These are phyloP conservation scores for Phytophthora vignae DNA, from an alignment of 352 stramenopile genomes.

Conservation along the genomic window DNA sequence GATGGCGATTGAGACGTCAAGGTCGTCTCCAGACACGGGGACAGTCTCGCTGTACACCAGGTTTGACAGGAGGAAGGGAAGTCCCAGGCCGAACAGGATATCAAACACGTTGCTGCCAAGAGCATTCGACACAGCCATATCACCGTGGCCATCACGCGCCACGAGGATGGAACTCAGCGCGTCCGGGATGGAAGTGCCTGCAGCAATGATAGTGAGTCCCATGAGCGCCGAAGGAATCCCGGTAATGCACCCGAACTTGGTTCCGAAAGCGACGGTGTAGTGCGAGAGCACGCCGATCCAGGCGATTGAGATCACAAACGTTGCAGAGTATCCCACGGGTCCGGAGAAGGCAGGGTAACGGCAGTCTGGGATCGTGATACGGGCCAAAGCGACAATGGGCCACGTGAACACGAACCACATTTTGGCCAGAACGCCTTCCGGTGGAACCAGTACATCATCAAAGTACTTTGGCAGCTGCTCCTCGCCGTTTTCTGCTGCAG, in stretches of 20 bases:
- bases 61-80: slow-evolving; percentile 86
- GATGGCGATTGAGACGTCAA: slow-evolving; percentile 72
- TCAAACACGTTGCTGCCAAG: slow-evolving; percentile 90
- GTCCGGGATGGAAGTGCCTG: slow-evolving; percentile 83
- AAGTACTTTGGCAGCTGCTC: slow-evolving; percentile 65
- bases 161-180: slow-evolving; percentile 83
- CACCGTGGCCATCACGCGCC: slow-evolving; percentile 77
- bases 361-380: slow-evolving; percentile 80
- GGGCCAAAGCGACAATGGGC: slow-evolving; percentile 72
- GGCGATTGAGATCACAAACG: slow-evolving; percentile 70
- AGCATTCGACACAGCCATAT: slow-evolving; percentile 87
- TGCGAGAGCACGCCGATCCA: slow-evolving; percentile 85
- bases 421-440: slow-evolving; percentile 50
- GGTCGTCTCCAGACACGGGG: slow-evolving; percentile 53
- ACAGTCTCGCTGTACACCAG: slow-evolving; percentile 69
- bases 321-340: slow-evolving; percentile 51
- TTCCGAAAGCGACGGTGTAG: slow-evolving; percentile 68
- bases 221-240: slow-evolving; percentile 78
- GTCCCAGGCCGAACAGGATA: slow-evolving; percentile 77
- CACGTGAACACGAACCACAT: slow-evolving; percentile 70
- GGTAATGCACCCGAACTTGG: slow-evolving; percentile 71
- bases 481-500: slow-evolving; percentile 14
- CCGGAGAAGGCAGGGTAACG: slow-evolving; percentile 66
- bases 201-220: slow-evolving; percentile 83
- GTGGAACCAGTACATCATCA: slow-evolving; percentile 60